These are phyloP conservation scores for Cynanchum wilfordii DNA, from an alignment of 257 asterid genomes.

Conservation along the genomic window DNA sequence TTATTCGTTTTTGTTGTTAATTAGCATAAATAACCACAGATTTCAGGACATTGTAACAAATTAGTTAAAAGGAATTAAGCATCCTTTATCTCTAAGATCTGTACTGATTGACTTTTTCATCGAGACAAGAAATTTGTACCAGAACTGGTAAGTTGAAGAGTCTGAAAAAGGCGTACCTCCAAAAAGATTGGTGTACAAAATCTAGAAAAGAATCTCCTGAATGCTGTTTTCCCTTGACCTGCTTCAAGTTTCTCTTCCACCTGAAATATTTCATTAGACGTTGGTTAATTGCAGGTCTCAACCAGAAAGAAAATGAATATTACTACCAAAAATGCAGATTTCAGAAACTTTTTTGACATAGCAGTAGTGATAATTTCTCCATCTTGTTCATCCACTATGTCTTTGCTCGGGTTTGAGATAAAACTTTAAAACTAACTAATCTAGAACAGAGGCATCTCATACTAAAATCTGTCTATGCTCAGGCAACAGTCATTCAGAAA, in stretches of 20 bases:
- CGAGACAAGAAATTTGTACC: background rate
- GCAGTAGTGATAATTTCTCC: slow-evolving; percentile 2
- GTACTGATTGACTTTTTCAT: background rate
- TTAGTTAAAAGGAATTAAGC: background rate
- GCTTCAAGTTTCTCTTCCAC: slow-evolving; percentile 86
- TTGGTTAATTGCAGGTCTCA: background rate
- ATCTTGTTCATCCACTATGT: background rate
- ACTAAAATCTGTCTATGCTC: background rate
- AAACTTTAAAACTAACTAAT: background rate
- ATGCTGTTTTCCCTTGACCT: slow-evolving; percentile 73
- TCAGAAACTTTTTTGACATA: background rate
- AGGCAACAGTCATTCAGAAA: background rate
- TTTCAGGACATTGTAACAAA: background rate
- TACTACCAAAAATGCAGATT: background rate
- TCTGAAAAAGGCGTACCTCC: slow-evolving; percentile 45
- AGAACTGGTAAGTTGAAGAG: background rate
- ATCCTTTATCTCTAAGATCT: background rate
- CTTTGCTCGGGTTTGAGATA: background rate
- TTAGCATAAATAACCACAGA: background rate
- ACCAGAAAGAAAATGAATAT: background rate
- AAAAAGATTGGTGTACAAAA: slow-evolving; percentile 81
- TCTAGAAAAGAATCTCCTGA: slow-evolving; percentile 73
- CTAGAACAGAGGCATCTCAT: background rate
- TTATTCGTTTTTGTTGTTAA: background rate
- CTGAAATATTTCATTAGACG: slow-evolving; percentile 29